Evolutionary conservation across 345 rosid genomes (phyloP), one percentile per base, ranked within the genome.

Genomic region (Isatis tinctoria): DNA sequence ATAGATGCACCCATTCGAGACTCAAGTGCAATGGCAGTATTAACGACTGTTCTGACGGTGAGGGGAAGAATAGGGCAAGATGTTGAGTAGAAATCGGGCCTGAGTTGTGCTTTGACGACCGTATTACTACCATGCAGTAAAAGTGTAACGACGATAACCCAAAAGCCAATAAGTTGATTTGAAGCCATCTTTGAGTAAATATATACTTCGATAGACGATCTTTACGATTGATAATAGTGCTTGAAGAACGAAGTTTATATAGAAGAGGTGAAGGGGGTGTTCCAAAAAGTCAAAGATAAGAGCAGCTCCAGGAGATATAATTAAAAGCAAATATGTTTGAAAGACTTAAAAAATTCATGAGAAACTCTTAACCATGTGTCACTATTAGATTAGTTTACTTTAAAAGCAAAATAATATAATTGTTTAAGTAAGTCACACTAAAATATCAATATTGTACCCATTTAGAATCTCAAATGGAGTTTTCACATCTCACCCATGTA

Each of bases 1-100:
- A 93, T 72, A 14, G 96, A 91, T 17, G 96, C 98, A 4, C 96
- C 96, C 78, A 85, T 83, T 4, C 93, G 75, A 37, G 85, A 52
- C 81, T 91, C 85, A 5, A 2, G 12, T 49, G n/a, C n/a, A n/a
- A 94, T 74, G 32, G 97, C 93, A 2, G 91, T 76, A 1, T 60
- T 80, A 32, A 90, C 80, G 12, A 71, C 63, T 0, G 95, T 68
- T 72, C 60, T 75, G 32, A 94, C 88, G 3, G 87, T 66, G 3
- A 85, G 60, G 8, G 83, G 41, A 57, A 91, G 80, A 1, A 83
- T 69, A 0, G 89, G 93, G 79, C 98, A 94, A 44, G 93, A 78
- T 17, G 79, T 74, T 13, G 85, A 79, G 85, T 94, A 94, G 74
- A 85, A 89, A 60, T 35, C 65, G 5, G 87, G 78, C 1, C 90